A percentile compares a stretch with the other conserved stretches of the same genome.
Conservation (phyloP, 805 yeast species). For the Priceomyces carsonii region DNA sequence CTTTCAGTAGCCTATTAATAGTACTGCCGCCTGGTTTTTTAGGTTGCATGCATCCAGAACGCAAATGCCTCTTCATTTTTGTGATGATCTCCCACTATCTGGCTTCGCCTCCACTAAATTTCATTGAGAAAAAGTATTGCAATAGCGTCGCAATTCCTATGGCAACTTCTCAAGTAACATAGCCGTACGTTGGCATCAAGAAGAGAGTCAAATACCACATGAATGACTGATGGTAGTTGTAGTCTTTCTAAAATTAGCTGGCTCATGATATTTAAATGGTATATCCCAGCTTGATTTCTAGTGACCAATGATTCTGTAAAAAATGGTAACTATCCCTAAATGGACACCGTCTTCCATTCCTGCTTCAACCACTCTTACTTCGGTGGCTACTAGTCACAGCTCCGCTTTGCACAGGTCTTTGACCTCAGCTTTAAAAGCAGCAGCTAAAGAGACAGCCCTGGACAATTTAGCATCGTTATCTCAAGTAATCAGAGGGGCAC, state of each 20-base stretch:
- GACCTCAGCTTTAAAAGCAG: conserved; percentile 15
- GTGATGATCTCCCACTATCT: too few relatives aligned
- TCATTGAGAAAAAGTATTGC: too few relatives aligned
- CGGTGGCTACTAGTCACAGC: conserved; percentile 23
- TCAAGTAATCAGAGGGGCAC: conserved; percentile 28
- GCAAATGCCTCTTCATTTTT: too few relatives aligned
- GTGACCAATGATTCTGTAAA: background rate
- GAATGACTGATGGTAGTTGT: background rate
- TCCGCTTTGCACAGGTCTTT: conserved; percentile 19
- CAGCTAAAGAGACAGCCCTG: conserved; percentile 19
- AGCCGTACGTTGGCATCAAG: background rate
- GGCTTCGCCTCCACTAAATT: too few relatives aligned
- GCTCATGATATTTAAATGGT: conserved; percentile 1
- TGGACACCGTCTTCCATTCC: conserved; percentile 28
- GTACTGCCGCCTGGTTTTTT: too few relatives aligned
- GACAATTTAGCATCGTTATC: conserved; percentile 21
- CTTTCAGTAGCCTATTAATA: too few relatives aligned
- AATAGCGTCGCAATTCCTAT: too few relatives aligned
- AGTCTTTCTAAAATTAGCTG: conserved; percentile 1
- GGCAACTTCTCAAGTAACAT: too few relatives aligned
- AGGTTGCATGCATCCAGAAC: too few relatives aligned
- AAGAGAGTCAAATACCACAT: background rate
- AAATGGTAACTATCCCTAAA: background rate
- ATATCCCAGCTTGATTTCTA: background rate
- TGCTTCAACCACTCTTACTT: conserved; percentile 25